Conservation (phyloP, 108 stramenopile genomes). For the Hondaea fermentalgiana region DNA sequence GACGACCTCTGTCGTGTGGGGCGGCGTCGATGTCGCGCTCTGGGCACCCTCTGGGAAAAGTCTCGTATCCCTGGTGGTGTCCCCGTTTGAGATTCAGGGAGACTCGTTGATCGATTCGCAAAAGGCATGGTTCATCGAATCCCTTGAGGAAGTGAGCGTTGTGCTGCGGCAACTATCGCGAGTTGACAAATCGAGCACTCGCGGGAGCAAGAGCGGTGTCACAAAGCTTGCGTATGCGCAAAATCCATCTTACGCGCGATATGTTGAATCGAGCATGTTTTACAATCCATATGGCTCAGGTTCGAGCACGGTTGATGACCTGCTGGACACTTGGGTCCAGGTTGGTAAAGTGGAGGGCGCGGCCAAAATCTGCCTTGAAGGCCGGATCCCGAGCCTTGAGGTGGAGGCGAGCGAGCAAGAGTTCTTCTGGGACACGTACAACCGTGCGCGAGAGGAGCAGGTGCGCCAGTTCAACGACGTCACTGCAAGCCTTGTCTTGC, state of each 20-base stretch:
- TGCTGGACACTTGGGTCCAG: neutral
- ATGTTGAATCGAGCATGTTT: neutral
- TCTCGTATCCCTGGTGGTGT: neutral
- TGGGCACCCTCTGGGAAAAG: neutral
- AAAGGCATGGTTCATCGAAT: neutral
- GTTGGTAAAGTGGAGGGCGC: neutral
- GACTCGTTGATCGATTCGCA: neutral
- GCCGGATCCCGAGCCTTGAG: neutral
- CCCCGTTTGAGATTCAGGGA: neutral
- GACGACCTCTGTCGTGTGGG: neutral
- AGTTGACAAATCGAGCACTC: neutral
- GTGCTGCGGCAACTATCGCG: neutral
- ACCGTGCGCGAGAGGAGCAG: neutral
- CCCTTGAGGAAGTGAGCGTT: neutral
- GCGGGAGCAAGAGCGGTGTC: neutral
- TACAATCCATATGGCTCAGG: neutral
- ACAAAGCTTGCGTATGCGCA: neutral
- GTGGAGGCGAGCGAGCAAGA: neutral
- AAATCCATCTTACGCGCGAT: neutral
- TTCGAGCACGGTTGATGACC: neutral
- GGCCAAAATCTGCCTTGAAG: neutral
- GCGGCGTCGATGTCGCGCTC: neutral
- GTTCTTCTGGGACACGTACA: neutral
- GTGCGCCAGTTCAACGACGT: neutral
- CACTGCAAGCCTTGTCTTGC: neutral